These are phyloP conservation scores for Dioszegia crocea DNA, from an alignment of 768 basidiomycete genomes.

Conservation along the genomic window DNA sequence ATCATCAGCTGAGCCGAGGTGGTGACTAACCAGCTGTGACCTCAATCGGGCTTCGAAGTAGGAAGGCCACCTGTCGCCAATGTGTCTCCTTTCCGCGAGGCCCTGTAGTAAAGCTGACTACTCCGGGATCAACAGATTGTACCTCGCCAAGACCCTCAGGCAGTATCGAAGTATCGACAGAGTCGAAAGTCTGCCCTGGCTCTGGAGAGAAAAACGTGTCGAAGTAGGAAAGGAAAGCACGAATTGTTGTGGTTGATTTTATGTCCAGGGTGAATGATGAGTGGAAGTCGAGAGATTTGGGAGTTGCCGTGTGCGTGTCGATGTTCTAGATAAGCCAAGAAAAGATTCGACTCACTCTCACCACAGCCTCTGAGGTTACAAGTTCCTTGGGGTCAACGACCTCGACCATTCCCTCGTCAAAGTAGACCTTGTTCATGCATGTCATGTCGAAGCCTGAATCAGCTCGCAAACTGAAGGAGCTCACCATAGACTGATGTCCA, in stretches of 20 bases:
- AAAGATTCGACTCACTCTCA: conserved; percentile 59
- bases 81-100: conserved; percentile 83
- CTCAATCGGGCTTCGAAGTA: conserved; percentile 72
- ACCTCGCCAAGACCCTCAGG: conserved; percentile 36
- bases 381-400: conserved; percentile 85
- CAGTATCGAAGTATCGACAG: conserved; percentile 55
- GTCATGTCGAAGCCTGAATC: conserved; percentile 77
- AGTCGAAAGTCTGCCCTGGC: not conserved
- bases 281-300: conserved; percentile 72
- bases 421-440: conserved; percentile 69
- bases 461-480: conserved; percentile 19
- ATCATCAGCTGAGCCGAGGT: not conserved
- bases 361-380: conserved; percentile 83
- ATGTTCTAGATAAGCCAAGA: conserved; percentile 62
- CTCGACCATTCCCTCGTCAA: conserved; percentile 79
- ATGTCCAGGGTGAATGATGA: conserved; percentile 66
- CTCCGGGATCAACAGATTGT: conserved; percentile 15
- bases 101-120: conserved; percentile 69
- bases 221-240: conserved; percentile 77
- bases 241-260: conserved; percentile 48
- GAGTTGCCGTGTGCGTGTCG: conserved; percentile 60
- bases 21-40: conserved; percentile 66
- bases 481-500: conserved; percentile 89
- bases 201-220: conserved; percentile 79
- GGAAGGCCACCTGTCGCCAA: conserved; percentile 92